Conservation (phyloP, 2,329 filamentous ascomycete genomes). For the Dothideomycetes sp. region DNA sequence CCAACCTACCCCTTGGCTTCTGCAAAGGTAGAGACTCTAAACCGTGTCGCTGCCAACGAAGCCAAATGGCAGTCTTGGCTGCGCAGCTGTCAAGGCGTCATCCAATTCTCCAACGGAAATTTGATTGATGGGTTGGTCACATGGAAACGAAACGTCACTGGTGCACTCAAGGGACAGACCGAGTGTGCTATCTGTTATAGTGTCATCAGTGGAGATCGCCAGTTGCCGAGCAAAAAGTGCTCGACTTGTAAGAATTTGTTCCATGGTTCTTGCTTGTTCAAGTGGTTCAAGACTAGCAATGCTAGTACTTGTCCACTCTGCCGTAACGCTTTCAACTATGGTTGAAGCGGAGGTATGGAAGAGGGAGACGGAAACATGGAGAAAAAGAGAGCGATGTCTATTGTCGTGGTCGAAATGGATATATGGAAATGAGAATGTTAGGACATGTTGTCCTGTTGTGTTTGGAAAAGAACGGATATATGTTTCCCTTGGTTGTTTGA, state of each 20-base stretch:
- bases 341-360: too few species aligned
- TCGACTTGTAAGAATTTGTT: conserved; percentile 90
- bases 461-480: too few species aligned
- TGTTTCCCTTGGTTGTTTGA: too few species aligned
- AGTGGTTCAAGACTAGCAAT: conserved; percentile 94
- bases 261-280: conserved; percentile 81
- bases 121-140: conserved; percentile 78
- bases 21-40: conserved; percentile 66
- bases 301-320: conserved; percentile 88
- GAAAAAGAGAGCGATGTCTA: too few species aligned
- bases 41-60: conserved; percentile 79
- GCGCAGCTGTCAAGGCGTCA: conserved; percentile 78
- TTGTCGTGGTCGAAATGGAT: too few species aligned
- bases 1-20: conserved; percentile 72
- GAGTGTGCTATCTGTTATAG: conserved; percentile 98
- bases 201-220: conserved; percentile 80
- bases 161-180: conserved; percentile 81
- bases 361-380: too few species aligned
- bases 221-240: conserved; percentile 85
- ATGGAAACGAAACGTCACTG: conserved; percentile 79
- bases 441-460: too few species aligned
- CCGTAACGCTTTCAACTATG: conserved; percentile 71
- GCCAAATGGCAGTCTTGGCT: conserved; percentile 91
- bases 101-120: conserved; percentile 83
- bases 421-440: too few species aligned